Base-by-base conservation (phyloP, 495 filamentous ascomycete genomes). In the Lasiosphaeriaceae sp. region DNA sequence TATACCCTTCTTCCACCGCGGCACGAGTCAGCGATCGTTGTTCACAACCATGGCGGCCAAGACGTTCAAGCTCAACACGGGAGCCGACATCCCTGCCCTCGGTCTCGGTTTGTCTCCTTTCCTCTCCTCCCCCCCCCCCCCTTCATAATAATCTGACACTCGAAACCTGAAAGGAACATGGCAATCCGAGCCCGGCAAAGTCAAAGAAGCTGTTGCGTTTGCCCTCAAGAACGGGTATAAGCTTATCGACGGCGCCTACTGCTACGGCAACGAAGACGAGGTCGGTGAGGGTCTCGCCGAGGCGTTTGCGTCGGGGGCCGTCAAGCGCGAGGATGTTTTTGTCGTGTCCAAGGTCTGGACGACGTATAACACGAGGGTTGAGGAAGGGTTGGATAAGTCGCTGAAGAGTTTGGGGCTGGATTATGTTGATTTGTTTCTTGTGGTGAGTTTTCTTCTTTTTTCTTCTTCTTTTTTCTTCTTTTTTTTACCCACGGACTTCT, bases 301-400 rank as follows among this genome's bases (percentile, higher is more conserved):
- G 48, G 90, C 87, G 14, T 84, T 95, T 62, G 80, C 71, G 8
- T 66, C 76, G 1, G 87, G 87, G 1, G 77, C 86, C 24, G 78
- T 90, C 43, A 88, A 84, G 75, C 77, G 90, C 46, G 83, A 89
- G 69, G 86, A 93, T 52, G 71, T 94, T 44, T 96, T 93, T 72
- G 82, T 96, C 43, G 89, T 88, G 46, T 87, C 83, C 23, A 96
- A 96, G 73, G 73, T 94, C 29, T 94, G 90, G 90, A 86, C 83
- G 62, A 90, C 89, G 19, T 93, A 86, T 71, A 84, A 86, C 67
- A 79, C 77, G 11, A 77, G 85, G 2, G 83, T 86, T 16, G 83
- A 87, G 70, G 73, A 85, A 48, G 84, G 79, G 2, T 71, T 95
- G 17, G 82, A 93, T 56, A 80, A 83, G 71, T 87, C 84, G 58